A percentile compares a stretch with the other conserved stretches of the same genome.
Conservation (phyloP, 768 basidiomycete species). For the Xerocomellus dryophilus region DNA sequence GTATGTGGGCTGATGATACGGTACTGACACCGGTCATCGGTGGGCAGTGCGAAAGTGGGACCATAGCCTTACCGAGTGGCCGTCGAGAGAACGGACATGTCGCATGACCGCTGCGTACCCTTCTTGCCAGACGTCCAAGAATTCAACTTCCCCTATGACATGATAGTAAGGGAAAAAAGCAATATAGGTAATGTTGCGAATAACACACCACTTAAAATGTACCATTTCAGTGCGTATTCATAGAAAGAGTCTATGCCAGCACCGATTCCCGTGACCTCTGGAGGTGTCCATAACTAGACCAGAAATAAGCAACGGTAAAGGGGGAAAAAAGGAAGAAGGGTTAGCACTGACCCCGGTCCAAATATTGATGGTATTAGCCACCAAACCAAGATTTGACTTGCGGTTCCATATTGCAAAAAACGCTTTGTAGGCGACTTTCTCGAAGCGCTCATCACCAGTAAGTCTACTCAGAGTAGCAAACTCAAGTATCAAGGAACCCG, state of each 20-base stretch:
- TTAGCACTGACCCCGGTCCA: slow-evolving; percentile 64
- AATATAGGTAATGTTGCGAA: neutral
- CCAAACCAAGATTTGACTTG: slow-evolving; percentile 75
- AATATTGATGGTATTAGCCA: slow-evolving; percentile 88
- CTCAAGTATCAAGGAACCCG: slow-evolving; percentile 89
- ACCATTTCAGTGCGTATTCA: slow-evolving; percentile 93
- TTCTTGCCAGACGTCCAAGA: slow-evolving; percentile 82
- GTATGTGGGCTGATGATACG: slow-evolving; percentile 77
- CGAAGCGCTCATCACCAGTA: slow-evolving; percentile 86
- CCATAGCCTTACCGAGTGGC: slow-evolving; percentile 66
- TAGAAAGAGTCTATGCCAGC: slow-evolving; percentile 96
- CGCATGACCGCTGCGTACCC: slow-evolving; percentile 83
- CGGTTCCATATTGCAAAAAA: slow-evolving; percentile 95
- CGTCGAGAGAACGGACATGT: slow-evolving; percentile 76
- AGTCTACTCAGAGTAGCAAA: slow-evolving; percentile 91
- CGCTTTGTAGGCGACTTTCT: slow-evolving; percentile 84
- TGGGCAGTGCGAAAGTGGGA: neutral
- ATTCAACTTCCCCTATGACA: slow-evolving; percentile 65
- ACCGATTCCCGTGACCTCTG: slow-evolving; percentile 79
- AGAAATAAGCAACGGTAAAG: slow-evolving; percentile 5
- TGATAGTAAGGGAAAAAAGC: neutral
- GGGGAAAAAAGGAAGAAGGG: neutral
- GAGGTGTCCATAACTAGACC: slow-evolving; percentile 61
- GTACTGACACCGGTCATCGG: slow-evolving; percentile 50
- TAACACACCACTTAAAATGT: slow-evolving; percentile 71